A percentile compares a stretch with the other conserved stretches of the same genome.
These are phyloP conservation scores for Boletus rubescentipes DNA, from an alignment of 768 basidiomycete genomes.

Conservation along the genomic window DNA sequence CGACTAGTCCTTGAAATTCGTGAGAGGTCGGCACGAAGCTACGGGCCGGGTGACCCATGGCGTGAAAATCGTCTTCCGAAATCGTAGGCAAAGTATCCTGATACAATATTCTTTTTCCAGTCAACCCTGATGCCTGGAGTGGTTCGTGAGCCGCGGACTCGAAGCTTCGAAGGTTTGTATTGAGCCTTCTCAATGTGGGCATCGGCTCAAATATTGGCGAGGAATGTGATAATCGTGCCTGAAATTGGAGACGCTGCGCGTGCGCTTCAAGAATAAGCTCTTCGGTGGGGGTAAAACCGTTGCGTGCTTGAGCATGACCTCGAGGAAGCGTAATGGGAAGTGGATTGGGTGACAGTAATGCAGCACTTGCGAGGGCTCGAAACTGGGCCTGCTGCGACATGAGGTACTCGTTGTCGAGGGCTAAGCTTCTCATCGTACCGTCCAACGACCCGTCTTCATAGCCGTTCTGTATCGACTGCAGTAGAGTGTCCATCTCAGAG, in stretches of 20 bases:
- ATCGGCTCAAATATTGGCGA: constrained; percentile 10
- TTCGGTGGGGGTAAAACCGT: constrained; percentile 69
- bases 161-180: constrained; percentile 8
- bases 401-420: constrained; percentile 17
- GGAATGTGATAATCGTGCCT: constrained; percentile 9
- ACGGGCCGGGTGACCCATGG: constrained; percentile 15
- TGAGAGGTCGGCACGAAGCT: constrained; percentile 4
- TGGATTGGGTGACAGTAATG: constrained; percentile 9
- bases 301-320: constrained; percentile 37
- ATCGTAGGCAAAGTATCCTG: constrained; percentile 27
- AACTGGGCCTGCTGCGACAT: constrained; percentile 21
- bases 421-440: constrained; percentile 10
- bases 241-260: constrained; percentile 30
- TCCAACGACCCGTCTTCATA: constrained; percentile 17
- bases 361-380: constrained; percentile 23
- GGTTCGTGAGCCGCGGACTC: constrained; percentile 1
- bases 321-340: constrained; percentile 15
- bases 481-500: constrained; percentile 39
- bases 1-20: not conserved
- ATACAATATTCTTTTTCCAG: constrained; percentile 8
- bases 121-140: not conserved
- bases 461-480: constrained; percentile 35
- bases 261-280: constrained; percentile 63
- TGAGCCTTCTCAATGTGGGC: constrained; percentile 5
- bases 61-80: constrained; percentile 39